Conservation (phyloP, 805 yeast genomes). For the Yarrowia hollandica region DNA sequence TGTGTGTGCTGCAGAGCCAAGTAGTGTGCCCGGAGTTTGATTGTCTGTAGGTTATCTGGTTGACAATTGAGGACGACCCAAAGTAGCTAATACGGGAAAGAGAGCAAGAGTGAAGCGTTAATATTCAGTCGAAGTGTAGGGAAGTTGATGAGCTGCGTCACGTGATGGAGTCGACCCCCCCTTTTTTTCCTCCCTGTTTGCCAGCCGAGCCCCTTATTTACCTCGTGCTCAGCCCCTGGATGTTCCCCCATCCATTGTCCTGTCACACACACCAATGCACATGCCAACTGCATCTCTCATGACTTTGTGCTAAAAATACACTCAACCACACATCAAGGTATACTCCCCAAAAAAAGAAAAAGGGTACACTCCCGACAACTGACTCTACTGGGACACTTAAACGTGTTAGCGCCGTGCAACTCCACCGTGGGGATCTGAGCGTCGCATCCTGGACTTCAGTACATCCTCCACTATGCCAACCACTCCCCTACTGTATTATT, state of each 20-base stretch:
- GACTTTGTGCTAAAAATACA: slow-evolving; percentile 21
- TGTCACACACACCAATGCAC: slow-evolving; percentile 18
- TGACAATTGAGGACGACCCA: slow-evolving; percentile 22
- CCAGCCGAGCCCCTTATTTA: no score
- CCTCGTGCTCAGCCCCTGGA: slow-evolving; percentile 24
- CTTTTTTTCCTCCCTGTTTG: no score
- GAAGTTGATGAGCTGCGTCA: background rate
- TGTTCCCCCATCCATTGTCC: background rate
- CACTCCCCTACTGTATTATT: no score
- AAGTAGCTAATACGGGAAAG: slow-evolving; percentile 22
- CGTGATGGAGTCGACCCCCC: background rate
- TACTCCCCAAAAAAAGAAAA: background rate
- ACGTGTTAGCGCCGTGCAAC: slow-evolving; percentile 16
- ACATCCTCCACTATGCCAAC: no score
- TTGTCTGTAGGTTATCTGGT: slow-evolving; percentile 24
- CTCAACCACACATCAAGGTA: slow-evolving; percentile 1
- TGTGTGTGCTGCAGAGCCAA: slow-evolving; percentile 23
- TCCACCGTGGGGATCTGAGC: background rate
- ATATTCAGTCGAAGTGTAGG: no score
- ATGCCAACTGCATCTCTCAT: slow-evolving; percentile 23
- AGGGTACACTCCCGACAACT: background rate
- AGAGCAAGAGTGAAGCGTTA: slow-evolving; percentile 16
- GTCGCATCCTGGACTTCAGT: no score
- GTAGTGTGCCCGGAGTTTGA: slow-evolving; percentile 27
- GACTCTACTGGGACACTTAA: slow-evolving; percentile 12